Evolutionary conservation across 1,284 basidiomycete genomes (phyloP).

Genomic region (Agroathelia rolfsii): DNA sequence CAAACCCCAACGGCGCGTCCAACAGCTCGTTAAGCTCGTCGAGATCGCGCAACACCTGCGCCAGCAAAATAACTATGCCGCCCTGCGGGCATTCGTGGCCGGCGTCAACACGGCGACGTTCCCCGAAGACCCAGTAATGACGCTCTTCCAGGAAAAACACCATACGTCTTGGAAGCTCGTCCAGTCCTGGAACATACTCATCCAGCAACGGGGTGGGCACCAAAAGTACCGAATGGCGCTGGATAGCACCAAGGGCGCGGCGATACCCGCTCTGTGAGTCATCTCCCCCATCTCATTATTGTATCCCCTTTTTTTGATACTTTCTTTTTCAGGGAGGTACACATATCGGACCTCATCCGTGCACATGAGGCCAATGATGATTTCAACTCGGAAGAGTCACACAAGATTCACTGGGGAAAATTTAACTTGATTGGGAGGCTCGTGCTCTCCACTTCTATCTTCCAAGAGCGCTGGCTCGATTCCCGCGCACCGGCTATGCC

Average conservation of each 20-base stretch:
- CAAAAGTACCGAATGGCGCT: conserved; percentile 72
- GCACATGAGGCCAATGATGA: conserved; percentile 72
- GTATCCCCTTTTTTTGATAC: conserved; percentile 5
- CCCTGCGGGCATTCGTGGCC: conserved; percentile 69
- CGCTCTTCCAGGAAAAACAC: conserved; percentile 50
- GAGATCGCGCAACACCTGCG: conserved; percentile 65
- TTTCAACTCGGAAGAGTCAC: conserved; percentile 43
- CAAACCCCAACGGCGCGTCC: conserved; percentile 50
- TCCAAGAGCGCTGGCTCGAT: too few species aligned
- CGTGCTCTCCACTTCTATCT: too few species aligned
- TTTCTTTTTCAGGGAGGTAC: conserved; percentile 55
- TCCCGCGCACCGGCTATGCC: too few species aligned
- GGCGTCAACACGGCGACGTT: conserved; percentile 70
- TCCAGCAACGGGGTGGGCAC: conserved; percentile 64
- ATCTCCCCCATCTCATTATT: too few species aligned
- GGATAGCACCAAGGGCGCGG: conserved; percentile 69
- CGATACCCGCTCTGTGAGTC: conserved; percentile 70
- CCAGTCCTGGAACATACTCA: conserved; percentile 66
- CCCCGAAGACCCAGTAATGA: conserved; percentile 61
- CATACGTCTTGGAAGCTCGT: conserved; percentile 60
- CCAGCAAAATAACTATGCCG: conserved; percentile 70
- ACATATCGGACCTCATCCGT: conserved; percentile 69
- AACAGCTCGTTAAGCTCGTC: conserved; percentile 69
- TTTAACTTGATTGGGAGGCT: conserved; percentile 78
- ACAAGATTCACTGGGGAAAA: conserved; percentile 77